These are phyloP conservation scores for Erodium maritimum DNA, from an alignment of 345 rosid species.

Conservation along the genomic window DNA sequence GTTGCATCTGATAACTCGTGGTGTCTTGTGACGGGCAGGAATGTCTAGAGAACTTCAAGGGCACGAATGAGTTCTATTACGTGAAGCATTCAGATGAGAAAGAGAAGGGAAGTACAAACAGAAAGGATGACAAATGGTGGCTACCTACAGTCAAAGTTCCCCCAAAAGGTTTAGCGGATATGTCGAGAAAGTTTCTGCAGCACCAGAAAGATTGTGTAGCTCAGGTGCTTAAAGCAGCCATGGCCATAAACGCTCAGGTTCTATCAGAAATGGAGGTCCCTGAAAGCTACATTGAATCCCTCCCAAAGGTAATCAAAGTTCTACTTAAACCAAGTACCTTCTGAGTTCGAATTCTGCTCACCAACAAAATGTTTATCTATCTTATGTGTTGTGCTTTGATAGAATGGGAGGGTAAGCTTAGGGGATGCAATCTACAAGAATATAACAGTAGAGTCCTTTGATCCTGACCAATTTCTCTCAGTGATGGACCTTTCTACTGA, in stretches of 20 bases:
- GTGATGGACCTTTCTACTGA: slow-evolving; percentile 65
- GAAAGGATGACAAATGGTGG: slow-evolving; percentile 91
- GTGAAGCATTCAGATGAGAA: slow-evolving; percentile 56
- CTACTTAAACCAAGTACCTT: too few relatives aligned
- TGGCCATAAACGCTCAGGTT: slow-evolving; percentile 90
- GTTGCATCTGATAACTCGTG: not conserved
- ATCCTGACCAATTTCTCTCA: slow-evolving; percentile 55
- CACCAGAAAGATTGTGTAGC: slow-evolving; percentile 76
- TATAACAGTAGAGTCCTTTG: slow-evolving; percentile 67
- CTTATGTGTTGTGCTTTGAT: slow-evolving; percentile 4
- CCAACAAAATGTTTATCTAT: not conserved
- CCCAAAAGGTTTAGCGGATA: slow-evolving; percentile 57
- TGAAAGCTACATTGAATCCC: slow-evolving; percentile 73
- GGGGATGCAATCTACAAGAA: slow-evolving; percentile 58
- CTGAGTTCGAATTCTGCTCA: not conserved
- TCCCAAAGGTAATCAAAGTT: slow-evolving; percentile 49
- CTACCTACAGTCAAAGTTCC: slow-evolving; percentile 72
- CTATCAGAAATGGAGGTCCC: slow-evolving; percentile 82
- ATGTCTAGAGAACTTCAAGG: slow-evolving; percentile 70
- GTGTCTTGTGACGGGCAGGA: slow-evolving; percentile 28
- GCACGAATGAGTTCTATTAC: slow-evolving; percentile 54
- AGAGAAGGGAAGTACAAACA: slow-evolving; percentile 28
- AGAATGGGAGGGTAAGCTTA: slow-evolving; percentile 86
- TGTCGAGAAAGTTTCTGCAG: slow-evolving; percentile 54
- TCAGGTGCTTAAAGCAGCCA: slow-evolving; percentile 89